Conservation (phyloP, 495 filamentous ascomycete genomes). For the Podospora pseudopauciseta region DNA sequence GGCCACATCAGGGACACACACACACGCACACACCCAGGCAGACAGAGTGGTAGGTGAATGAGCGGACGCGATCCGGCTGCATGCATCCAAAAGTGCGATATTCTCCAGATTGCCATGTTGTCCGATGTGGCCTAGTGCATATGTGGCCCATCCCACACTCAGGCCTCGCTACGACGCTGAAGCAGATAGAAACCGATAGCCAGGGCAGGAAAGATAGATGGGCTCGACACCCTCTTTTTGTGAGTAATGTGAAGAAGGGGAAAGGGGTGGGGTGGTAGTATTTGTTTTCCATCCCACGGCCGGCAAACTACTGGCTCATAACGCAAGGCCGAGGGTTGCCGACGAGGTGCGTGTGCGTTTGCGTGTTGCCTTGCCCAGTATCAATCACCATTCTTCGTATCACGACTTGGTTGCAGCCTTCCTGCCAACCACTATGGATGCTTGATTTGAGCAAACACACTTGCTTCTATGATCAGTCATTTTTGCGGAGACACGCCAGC, state of each 20-base stretch:
- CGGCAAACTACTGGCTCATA: not conserved
- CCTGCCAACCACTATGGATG: not conserved
- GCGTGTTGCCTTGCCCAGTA: not conserved
- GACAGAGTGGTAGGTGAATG: not conserved
- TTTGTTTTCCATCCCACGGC: not conserved
- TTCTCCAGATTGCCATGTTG: constrained; percentile 3
- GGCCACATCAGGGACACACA: not conserved
- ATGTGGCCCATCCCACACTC: not conserved
- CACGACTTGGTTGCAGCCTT: not conserved
- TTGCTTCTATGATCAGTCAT: not conserved
- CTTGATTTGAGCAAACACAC: not conserved
- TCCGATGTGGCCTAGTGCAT: constrained; percentile 12
- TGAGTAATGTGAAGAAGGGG: not conserved
- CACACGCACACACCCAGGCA: not conserved
- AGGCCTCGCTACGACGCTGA: not conserved
- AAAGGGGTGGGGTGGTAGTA: not conserved
- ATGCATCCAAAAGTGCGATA: not conserved
- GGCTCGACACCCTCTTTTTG: not conserved
- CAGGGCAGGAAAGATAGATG: not conserved
- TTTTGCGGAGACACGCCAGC: not conserved
- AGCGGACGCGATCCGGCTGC: not conserved
- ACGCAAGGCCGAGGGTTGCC: not conserved
- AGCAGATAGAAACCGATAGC: not conserved
- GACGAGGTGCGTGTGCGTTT: not conserved
- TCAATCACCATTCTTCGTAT: not conserved